Conservation (phyloP, 495 filamentous ascomycete species). For the Hyphodiscus hymeniophilus region DNA sequence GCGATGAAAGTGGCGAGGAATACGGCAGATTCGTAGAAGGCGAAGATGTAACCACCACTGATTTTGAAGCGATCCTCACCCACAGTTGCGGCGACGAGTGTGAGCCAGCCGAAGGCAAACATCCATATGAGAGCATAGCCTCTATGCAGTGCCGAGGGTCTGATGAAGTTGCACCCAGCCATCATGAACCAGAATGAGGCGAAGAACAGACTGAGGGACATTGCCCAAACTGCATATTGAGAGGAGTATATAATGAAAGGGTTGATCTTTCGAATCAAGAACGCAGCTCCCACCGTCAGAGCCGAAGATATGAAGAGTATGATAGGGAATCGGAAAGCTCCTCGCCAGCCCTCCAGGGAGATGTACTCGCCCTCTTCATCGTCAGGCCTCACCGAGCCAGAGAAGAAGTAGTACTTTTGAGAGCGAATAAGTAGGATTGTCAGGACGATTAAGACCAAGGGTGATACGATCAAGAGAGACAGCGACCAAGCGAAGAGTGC, state of each 20-base stretch:
- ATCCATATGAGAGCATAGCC: conserved; percentile 79
- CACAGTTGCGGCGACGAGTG: conserved; percentile 66
- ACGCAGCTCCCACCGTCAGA: conserved; percentile 63
- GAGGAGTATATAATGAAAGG: conserved; percentile 82
- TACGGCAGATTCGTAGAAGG: conserved; percentile 67
- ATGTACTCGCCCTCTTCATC: conserved; percentile 53
- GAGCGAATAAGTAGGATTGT: conserved; percentile 56
- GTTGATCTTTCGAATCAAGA: conserved; percentile 73
- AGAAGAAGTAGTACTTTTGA: conserved; percentile 80
- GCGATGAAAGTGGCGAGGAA: conserved; percentile 68
- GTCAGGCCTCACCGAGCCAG: conserved; percentile 46
- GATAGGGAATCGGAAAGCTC: conserved; percentile 77
- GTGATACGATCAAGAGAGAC: conserved; percentile 67
- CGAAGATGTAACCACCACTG: conserved; percentile 71
- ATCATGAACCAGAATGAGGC: conserved; percentile 78
- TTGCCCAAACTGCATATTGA: conserved; percentile 70
- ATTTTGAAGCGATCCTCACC: conserved; percentile 62
- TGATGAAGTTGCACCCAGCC: conserved; percentile 67
- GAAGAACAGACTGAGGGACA: conserved; percentile 78
- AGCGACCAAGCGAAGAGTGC: conserved; percentile 85
- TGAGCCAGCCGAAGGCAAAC: conserved; percentile 61
- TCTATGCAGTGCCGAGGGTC: conserved; percentile 81
- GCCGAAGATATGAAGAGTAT: conserved; percentile 61
- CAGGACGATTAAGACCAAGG: conserved; percentile 59
- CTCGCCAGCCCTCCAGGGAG: conserved; percentile 65